Evolutionary conservation across 2,329 filamentous ascomycete genomes (phyloP).

Genomic region (Colletotrichum sp.): DNA sequence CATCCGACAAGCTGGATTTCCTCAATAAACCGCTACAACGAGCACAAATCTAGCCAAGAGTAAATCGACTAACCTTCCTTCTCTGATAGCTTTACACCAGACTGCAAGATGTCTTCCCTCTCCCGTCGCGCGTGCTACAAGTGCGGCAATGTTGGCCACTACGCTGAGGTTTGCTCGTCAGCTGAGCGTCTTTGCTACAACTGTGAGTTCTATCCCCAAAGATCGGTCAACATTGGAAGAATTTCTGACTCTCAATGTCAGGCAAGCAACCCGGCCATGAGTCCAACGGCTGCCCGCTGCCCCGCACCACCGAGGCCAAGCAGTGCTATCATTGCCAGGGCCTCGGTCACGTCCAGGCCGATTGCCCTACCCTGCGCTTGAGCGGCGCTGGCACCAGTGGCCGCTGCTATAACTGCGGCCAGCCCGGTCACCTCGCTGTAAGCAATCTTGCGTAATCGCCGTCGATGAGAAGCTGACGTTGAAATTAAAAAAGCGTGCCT

Average conservation of each 20-base stretch:
- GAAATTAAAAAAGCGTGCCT: slow-evolving; percentile 73
- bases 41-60: not conserved
- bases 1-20: not conserved
- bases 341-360: slow-evolving; percentile 96
- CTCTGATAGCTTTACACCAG: slow-evolving; percentile 7
- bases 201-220: slow-evolving; percentile 66
- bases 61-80: slow-evolving; percentile 24
- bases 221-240: not conserved
- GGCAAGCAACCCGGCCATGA: slow-evolving; percentile 93
- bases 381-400: slow-evolving; percentile 82
- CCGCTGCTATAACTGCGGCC: slow-evolving; percentile 96
- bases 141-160: slow-evolving; percentile 83
- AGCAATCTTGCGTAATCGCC: slow-evolving; percentile 35
- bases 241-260: slow-evolving; percentile 31
- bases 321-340: slow-evolving; percentile 99
- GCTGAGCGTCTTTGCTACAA: slow-evolving; percentile 99
- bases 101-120: slow-evolving; percentile 73
- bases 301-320: slow-evolving; percentile 97
- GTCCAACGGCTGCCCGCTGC: slow-evolving; percentile 95
- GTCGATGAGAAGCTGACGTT: not conserved
- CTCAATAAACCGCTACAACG: slow-evolving; percentile 3
- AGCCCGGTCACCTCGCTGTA: slow-evolving; percentile 90
- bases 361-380: slow-evolving; percentile 95
- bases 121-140: slow-evolving; percentile 86
- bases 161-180: slow-evolving; percentile 92